These are phyloP conservation scores for Colletotrichum sp. DNA, from an alignment of 2,329 filamentous ascomycete species.

Conservation along the genomic window DNA sequence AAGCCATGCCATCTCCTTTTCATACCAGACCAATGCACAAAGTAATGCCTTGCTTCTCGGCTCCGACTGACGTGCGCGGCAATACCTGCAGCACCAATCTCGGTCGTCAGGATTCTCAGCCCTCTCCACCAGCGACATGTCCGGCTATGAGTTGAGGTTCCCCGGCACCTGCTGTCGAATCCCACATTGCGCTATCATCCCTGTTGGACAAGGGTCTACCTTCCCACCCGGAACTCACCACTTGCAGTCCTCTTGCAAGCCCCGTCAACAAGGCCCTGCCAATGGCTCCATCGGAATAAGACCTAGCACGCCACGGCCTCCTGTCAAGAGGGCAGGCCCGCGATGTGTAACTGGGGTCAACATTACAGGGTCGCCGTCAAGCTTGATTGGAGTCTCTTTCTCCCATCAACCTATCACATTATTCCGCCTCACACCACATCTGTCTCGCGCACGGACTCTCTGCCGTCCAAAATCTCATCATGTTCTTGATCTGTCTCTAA, in stretches of 20 bases:
- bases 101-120: not conserved
- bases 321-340: constrained; percentile 7
- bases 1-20: not conserved
- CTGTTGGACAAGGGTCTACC: not conserved
- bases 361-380: not conserved
- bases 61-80: constrained; percentile 5
- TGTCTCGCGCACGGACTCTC: not conserved
- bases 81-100: not conserved
- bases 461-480: not conserved
- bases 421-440: not conserved
- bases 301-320: constrained; percentile 1
- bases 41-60: constrained; percentile 1
- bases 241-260: not conserved
- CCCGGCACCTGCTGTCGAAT: constrained; percentile 12
- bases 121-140: not conserved
- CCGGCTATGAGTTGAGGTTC: constrained; percentile 5
- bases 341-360: constrained; percentile 4
- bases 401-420: not conserved
- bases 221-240: not conserved
- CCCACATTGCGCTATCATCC: constrained; percentile 21
- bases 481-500: not conserved
- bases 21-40: not conserved
- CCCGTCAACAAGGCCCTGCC: not conserved
- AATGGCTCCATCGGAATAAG: constrained; percentile 18
- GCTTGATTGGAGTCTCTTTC: not conserved